A percentile compares a stretch with the other conserved stretches of the same genome.
These are phyloP conservation scores for Keithomyces neogunnii DNA, from an alignment of 2,329 filamentous ascomycete genomes.

Conservation along the genomic window DNA sequence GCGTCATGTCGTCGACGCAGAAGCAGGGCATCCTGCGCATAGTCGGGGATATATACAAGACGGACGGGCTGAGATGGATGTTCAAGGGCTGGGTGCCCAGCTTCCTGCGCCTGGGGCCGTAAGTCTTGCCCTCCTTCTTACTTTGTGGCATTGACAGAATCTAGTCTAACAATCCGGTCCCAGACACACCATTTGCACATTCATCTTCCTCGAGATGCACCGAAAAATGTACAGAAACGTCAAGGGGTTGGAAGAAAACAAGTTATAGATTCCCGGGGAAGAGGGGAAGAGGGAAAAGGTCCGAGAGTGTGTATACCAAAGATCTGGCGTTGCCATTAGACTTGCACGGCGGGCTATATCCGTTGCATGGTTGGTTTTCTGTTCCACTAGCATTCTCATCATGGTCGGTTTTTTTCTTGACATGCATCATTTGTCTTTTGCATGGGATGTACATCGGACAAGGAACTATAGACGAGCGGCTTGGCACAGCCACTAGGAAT, in stretches of 20 bases:
- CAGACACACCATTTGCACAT: slow-evolving; percentile 77
- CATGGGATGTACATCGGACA: not conserved
- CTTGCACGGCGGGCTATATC: not conserved
- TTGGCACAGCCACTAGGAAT: not conserved
- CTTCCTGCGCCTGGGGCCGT: slow-evolving; percentile 57
- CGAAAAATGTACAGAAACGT: slow-evolving; percentile 64
- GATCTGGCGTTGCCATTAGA: slow-evolving; percentile 5
- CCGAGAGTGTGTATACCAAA: slow-evolving; percentile 4
- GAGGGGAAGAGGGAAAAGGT: not conserved
- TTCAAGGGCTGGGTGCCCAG: slow-evolving; percentile 87
- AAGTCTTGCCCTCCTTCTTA: slow-evolving; percentile 22
- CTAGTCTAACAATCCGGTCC: not conserved
- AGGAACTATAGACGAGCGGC: not conserved
- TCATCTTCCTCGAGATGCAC: slow-evolving; percentile 80
- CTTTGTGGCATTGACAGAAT: not conserved
- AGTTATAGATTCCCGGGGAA: slow-evolving; percentile 13
- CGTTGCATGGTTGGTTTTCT: not conserved
- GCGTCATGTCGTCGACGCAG: slow-evolving; percentile 64
- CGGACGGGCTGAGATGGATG: slow-evolving; percentile 73
- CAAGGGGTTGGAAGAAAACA: slow-evolving; percentile 26
- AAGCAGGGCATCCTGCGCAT: slow-evolving; percentile 46
- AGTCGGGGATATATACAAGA: slow-evolving; percentile 56
- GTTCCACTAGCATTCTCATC: not conserved
- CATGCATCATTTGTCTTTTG: not conserved
- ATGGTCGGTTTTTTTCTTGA: not conserved